Evolutionary conservation across 2,329 filamentous ascomycete species (phyloP).

Genomic region (Teratosphaeria destructans): DNA sequence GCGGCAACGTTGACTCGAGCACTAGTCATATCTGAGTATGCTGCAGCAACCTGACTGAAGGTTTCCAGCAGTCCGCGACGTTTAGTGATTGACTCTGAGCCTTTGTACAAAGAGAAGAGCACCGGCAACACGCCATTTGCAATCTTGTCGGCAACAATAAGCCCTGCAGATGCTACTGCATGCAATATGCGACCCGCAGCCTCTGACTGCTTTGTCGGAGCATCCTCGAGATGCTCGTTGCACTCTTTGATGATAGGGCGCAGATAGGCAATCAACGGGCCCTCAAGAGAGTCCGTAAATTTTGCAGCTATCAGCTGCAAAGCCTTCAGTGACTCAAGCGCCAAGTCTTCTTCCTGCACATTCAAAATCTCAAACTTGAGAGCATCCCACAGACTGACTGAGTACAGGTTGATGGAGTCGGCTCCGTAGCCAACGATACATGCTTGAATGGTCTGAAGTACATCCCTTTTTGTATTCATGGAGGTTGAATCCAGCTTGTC

Average conservation of each 20-base stretch:
- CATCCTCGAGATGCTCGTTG: slow-evolving; percentile 57
- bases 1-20: slow-evolving; percentile 31
- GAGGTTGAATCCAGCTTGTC: slow-evolving; percentile 62
- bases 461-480: slow-evolving; percentile 58
- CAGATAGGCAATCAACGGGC: slow-evolving; percentile 44
- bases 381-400: slow-evolving; percentile 56
- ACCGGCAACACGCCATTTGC: slow-evolving; percentile 47
- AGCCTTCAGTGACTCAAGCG: slow-evolving; percentile 46
- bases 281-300: slow-evolving; percentile 40
- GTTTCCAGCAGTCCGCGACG: slow-evolving; percentile 53
- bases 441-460: slow-evolving; percentile 51
- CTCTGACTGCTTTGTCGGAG: slow-evolving; percentile 58
- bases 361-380: slow-evolving; percentile 61
- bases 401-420: slow-evolving; percentile 50
- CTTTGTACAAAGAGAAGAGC: slow-evolving; percentile 50
- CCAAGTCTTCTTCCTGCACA: slow-evolving; percentile 55
- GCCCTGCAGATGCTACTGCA: slow-evolving; percentile 45
- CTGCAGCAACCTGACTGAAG: slow-evolving; percentile 46
- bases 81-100: slow-evolving; percentile 51
- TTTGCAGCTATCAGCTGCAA: slow-evolving; percentile 46
- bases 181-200: slow-evolving; percentile 52
- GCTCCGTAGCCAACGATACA: slow-evolving; percentile 51
- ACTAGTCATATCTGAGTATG: slow-evolving; percentile 35
- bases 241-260: slow-evolving; percentile 56
- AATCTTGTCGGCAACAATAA: slow-evolving; percentile 44